Conservation (phyloP, 257 asterid species). For the Petunia axillaris region DNA sequence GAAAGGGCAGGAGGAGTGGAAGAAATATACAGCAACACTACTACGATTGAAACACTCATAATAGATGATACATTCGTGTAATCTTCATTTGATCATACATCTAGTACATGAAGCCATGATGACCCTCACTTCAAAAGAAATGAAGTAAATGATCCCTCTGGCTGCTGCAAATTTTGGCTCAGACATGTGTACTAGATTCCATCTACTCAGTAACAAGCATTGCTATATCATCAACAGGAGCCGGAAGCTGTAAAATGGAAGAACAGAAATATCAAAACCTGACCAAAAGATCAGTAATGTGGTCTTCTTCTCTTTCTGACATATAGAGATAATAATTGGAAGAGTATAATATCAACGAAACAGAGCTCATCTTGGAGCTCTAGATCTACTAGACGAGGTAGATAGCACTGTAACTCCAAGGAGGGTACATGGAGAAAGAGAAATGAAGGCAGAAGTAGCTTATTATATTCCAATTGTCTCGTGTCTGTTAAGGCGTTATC, state of each 20-base stretch:
- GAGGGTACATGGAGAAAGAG: not conserved
- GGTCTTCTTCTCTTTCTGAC: not conserved
- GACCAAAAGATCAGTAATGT: not conserved
- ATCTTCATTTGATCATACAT: constrained; percentile 9
- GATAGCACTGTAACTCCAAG: not conserved
- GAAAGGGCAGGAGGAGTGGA: not conserved
- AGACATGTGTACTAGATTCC: not conserved
- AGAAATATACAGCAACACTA: not conserved
- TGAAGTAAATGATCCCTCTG: not conserved
- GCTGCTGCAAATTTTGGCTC: constrained; percentile 14
- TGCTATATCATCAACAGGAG: not conserved
- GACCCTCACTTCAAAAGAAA: not conserved
- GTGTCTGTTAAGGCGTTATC: not conserved
- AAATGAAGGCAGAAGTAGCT: not conserved
- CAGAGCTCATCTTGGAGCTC: constrained; percentile 5
- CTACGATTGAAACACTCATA: not conserved
- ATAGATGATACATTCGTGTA: not conserved
- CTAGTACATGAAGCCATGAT: not conserved
- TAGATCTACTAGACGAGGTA: constrained; percentile 1
- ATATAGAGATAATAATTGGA: not conserved
- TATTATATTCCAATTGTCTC: not conserved
- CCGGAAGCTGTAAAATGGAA: constrained; percentile 1
- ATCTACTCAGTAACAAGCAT: constrained; percentile 23
- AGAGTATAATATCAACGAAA: constrained; percentile 2
- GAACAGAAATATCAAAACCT: constrained; percentile 2